Base-by-base conservation (phyloP, 2,329 filamentous ascomycete species). In the Diaporthe velutina region DNA sequence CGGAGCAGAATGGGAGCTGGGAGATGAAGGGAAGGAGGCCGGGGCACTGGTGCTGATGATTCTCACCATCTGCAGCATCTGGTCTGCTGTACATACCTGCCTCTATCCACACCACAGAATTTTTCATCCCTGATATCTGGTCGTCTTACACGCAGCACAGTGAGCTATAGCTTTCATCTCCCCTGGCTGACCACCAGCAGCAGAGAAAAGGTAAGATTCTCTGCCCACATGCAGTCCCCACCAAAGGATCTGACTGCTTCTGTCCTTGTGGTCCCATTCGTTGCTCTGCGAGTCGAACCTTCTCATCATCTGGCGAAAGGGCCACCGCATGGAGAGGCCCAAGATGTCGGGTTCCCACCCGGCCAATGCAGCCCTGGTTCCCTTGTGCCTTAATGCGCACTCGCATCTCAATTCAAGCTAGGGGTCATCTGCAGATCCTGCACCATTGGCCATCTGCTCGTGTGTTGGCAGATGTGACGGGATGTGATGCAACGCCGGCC, bases 391-490 rank as follows among this genome's bases (percentile, higher is more conserved):
- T 54, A 48, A 68, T 54, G 48, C 64, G 64, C 64, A 28, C n/a
- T 68, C 22, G 48, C 45, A 54, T 68, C 64, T 68, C 48, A 54
- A 52, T 54, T 33, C 35, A 54, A 48, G 48, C 10, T 28, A 40
- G 64, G 64, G 64, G 45, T 54, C 48, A 13, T 54, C 33, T 54
- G 64, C 64, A 68, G 64, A 68, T 68, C 64, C 48, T 33, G 30
- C 9, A 12, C 64, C 64, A 68, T 68, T 68, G 64, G 64, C 48
- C 48, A 15, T 45, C 40, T 38, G 42, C 25, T 52, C 35, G 40
- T 30, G 35, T 71, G 55, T 61, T 60, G 61, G 71, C 52, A 68
- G 40, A 67, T 70, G 73, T 73, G 73, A 73, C 61, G 45, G 54
- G 35, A 9, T 64, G 70, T 75, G 74, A 75, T 66, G 71, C 48